Conservation (phyloP, 176 grass and related monocot species). For the Calamus simplicifolius region DNA sequence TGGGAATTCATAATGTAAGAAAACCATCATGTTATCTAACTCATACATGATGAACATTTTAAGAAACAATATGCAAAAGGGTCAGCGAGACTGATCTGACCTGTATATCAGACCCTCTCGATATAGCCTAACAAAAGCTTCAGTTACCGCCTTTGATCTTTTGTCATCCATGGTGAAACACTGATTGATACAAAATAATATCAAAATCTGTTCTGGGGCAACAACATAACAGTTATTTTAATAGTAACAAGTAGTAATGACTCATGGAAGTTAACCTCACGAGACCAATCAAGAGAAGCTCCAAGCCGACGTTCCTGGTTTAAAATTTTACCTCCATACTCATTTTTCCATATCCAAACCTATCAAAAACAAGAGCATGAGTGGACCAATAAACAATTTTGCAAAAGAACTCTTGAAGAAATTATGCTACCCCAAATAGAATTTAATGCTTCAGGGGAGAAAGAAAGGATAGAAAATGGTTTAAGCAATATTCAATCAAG, state of each 20-base stretch:
- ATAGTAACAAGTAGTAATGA: neutral
- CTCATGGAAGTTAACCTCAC: conserved; percentile 39
- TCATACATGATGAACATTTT: too few species aligned
- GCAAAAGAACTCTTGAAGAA: too few species aligned
- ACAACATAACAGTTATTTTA: too few species aligned
- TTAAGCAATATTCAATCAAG: too few species aligned
- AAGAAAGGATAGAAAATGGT: too few species aligned
- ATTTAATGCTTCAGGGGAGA: too few species aligned
- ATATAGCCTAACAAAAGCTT: conserved; percentile 85
- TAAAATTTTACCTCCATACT: conserved; percentile 73
- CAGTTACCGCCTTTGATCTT: conserved; percentile 77
- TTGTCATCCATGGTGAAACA: conserved; percentile 93
- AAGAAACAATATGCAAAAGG: too few species aligned
- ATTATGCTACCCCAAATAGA: too few species aligned
- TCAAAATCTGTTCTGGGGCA: neutral
- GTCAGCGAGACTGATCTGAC: conserved; percentile 24
- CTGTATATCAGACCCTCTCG: conserved; percentile 82
- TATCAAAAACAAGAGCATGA: conserved; percentile 28
- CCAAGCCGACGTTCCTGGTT: conserved; percentile 77
- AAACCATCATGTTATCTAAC: too few species aligned
- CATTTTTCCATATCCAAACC: conserved; percentile 94
- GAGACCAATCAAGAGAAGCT: conserved; percentile 91
- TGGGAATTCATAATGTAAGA: too few species aligned
- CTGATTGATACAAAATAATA: conserved; percentile 34
- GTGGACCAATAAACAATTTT: neutral